Conservation (phyloP, 345 rosid genomes). For the Brassica nigra region DNA sequence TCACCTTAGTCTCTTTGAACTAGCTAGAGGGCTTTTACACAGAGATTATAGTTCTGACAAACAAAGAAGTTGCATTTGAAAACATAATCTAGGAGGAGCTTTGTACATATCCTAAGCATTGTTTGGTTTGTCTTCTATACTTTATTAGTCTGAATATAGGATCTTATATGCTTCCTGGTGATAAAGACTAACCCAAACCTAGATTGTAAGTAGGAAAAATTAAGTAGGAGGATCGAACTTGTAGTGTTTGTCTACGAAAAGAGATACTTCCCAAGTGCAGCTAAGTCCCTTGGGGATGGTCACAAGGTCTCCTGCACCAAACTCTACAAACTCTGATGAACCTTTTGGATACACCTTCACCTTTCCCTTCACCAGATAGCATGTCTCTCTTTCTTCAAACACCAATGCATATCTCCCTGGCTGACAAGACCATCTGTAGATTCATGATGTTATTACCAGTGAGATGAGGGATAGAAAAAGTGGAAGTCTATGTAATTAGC, state of each 20-base stretch:
- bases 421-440: constrained; percentile 85
- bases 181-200: constrained; percentile 35
- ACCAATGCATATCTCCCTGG: constrained; percentile 87
- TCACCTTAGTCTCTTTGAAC: constrained; percentile 13
- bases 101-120: constrained; percentile 18
- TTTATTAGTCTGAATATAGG: constrained; percentile 22
- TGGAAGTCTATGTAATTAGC: constrained; percentile 3
- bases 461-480: neutral
- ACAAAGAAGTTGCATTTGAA: constrained; percentile 25
- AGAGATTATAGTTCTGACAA: neutral
- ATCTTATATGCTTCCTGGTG: constrained; percentile 31
- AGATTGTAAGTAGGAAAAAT: constrained; percentile 7
- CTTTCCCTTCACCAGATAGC: constrained; percentile 78
- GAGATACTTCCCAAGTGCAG: constrained; percentile 91
- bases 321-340: constrained; percentile 66
- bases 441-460: constrained; percentile 25
- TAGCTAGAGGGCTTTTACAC: constrained; percentile 26
- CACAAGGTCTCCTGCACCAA: constrained; percentile 95
- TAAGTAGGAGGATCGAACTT: constrained; percentile 66
- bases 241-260: constrained; percentile 88
- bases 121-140: constrained; percentile 13
- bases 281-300: constrained; percentile 86
- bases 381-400: constrained; percentile 88
- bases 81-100: constrained; percentile 27
- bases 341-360: constrained; percentile 73